A percentile compares a stretch with the other conserved stretches of the same genome.
phyloP scores from a whole-genome alignment of 2,329 filamentous ascomycete genomes.

The Cephalotrichum gorgonifer region DNA sequence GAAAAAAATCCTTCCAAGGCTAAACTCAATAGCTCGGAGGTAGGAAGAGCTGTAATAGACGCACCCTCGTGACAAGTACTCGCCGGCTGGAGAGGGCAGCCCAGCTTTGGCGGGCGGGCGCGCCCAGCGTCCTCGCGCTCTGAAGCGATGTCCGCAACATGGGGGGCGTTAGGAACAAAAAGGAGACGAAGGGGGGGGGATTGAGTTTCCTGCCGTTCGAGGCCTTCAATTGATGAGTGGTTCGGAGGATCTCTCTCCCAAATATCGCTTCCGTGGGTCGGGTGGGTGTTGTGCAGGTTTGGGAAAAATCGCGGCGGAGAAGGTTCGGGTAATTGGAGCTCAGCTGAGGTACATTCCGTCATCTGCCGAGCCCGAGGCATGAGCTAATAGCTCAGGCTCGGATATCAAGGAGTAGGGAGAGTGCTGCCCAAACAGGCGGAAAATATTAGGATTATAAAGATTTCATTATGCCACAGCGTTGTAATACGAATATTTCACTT shows the following conservation, averaged over 20 bases:
- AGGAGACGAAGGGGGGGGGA: neutral
- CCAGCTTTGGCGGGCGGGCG: constrained; percentile 34
- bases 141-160: constrained; percentile 62
- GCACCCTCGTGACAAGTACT: constrained; percentile 23
- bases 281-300: neutral
- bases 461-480: no score
- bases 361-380: constrained; percentile 4
- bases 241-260: neutral
- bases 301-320: constrained; percentile 4
- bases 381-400: neutral
- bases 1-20: constrained; percentile 13
- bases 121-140: constrained; percentile 50
- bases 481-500: no score
- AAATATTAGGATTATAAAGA: no score
- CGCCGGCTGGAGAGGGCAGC: constrained; percentile 48
- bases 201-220: neutral
- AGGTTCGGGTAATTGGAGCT: constrained; percentile 1
- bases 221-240: neutral
- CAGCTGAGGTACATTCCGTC: constrained; percentile 1
- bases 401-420: neutral
- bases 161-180: constrained; percentile 30
- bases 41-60: constrained; percentile 4
- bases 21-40: constrained; percentile 10
- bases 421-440: neutral
- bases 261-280: constrained; percentile 1